Conservation (phyloP, 352 stramenopile species). For the Globisporangium middletonii region DNA sequence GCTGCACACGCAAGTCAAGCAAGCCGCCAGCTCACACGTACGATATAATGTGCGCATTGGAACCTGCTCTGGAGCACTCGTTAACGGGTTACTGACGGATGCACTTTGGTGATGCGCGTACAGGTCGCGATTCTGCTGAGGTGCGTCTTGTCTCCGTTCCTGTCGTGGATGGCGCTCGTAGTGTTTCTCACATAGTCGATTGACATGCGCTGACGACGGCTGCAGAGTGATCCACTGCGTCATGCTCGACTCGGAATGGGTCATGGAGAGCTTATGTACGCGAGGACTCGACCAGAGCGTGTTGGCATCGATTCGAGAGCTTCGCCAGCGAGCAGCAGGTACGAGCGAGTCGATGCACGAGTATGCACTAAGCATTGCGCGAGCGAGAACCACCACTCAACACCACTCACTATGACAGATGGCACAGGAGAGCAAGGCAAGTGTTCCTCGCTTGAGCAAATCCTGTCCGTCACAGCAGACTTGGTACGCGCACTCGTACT, state of each 20-base stretch:
- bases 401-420: neutral
- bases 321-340: conserved; percentile 14
- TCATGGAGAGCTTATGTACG: conserved; percentile 11
- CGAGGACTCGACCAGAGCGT: conserved; percentile 8
- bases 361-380: neutral
- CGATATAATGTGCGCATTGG: neutral
- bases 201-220: neutral
- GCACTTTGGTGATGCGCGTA: neutral
- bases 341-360: neutral
- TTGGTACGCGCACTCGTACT: neutral
- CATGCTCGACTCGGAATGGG: conserved; percentile 15
- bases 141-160: neutral
- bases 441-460: neutral
- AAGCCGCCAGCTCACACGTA: conserved; percentile 18
- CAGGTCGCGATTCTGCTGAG: conserved; percentile 7
- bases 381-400: too few species aligned
- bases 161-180: neutral
- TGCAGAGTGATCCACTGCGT: conserved; percentile 9
- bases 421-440: neutral
- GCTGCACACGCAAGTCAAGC: conserved; percentile 15
- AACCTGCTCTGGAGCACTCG: neutral
- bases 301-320: conserved; percentile 7
- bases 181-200: neutral
- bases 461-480: conserved; percentile 5
- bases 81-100: neutral